phyloP scores from a whole-genome alignment of 352 stramenopile genomes.

The Pythium dissotocum region DNA sequence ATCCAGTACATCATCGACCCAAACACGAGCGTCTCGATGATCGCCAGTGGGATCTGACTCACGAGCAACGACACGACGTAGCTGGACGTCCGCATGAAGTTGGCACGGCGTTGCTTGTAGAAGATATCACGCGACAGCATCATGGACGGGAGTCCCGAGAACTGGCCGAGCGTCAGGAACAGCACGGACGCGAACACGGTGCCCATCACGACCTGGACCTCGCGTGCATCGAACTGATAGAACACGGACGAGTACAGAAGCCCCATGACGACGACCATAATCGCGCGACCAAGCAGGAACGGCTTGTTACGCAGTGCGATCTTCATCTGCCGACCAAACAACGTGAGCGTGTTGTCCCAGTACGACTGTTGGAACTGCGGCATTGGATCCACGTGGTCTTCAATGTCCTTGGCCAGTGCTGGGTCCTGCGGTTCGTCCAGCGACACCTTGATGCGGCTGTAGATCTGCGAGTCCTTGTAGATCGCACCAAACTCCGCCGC shows the following conservation, averaged over 20 bases:
- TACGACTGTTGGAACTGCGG: constrained; percentile 29
- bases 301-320: constrained; percentile 36
- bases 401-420: constrained; percentile 12
- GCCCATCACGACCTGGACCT: constrained; percentile 41
- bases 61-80: constrained; percentile 46
- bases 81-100: constrained; percentile 59
- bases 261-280: constrained; percentile 31
- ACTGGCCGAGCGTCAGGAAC: constrained; percentile 54
- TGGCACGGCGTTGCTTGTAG: constrained; percentile 65
- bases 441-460: constrained; percentile 4
- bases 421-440: constrained; percentile 17
- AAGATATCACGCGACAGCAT: constrained; percentile 49
- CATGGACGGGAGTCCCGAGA: constrained; percentile 57
- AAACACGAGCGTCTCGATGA: constrained; percentile 65
- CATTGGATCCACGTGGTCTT: constrained; percentile 22
- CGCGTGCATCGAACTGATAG: constrained; percentile 26
- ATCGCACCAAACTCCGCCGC: constrained; percentile 19
- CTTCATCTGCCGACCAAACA: constrained; percentile 39
- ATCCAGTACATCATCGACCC: constrained; percentile 83
- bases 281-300: constrained; percentile 24
- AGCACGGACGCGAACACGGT: constrained; percentile 66
- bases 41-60: constrained; percentile 31
- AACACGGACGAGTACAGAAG: constrained; percentile 31
- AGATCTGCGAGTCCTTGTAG: constrained; percentile 15
- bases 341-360: constrained; percentile 19